Evolutionary conservation across 805 yeast genomes (phyloP).

Genomic region (Starmerella ratchasimensis): DNA sequence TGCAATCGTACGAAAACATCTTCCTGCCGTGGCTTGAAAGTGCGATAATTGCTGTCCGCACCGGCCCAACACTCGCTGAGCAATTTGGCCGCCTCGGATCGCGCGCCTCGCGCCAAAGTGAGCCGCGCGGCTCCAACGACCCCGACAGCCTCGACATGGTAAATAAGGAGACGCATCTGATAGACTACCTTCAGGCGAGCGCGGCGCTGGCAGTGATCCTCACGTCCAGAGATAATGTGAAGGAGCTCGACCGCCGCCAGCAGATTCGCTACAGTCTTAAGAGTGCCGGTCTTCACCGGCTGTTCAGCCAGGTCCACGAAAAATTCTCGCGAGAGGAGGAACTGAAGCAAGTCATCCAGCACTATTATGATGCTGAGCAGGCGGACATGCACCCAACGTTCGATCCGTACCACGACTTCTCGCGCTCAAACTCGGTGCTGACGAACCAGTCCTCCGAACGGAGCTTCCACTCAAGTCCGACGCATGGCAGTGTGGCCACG

Average conservation of each 20-base stretch:
- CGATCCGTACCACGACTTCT: not conserved
- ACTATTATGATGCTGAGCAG: not conserved
- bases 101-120: too few species aligned
- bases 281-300: not conserved
- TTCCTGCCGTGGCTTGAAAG: slow-evolving; percentile 69
- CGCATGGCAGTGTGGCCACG: too few species aligned
- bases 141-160: too few species aligned
- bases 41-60: too few species aligned
- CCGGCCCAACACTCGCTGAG: too few species aligned
- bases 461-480: too few species aligned
- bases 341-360: not conserved
- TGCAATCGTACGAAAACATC: too few species aligned
- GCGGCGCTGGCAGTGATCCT: not conserved
- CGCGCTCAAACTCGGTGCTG: not conserved
- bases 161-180: too few species aligned
- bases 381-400: not conserved
- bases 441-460: not conserved
- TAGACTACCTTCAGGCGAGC: not conserved
- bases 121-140: too few species aligned
- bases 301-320: not conserved
- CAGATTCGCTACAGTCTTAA: not conserved
- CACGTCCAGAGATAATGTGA: not conserved
- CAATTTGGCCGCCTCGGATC: too few species aligned
- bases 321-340: not conserved
- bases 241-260: not conserved